Conservation (phyloP, 1,139 yeast genomes). For the Taphrina populina region DNA sequence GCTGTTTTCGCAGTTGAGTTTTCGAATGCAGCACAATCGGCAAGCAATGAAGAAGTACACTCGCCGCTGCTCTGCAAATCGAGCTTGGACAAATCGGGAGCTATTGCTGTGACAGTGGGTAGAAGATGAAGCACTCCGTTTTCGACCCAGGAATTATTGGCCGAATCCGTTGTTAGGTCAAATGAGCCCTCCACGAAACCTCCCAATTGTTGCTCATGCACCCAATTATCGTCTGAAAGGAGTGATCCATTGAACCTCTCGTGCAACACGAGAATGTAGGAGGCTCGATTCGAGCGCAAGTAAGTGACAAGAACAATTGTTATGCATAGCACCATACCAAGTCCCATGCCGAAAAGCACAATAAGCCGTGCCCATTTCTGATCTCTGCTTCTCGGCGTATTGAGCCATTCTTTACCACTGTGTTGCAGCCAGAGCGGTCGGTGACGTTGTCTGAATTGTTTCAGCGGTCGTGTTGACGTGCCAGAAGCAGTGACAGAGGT, state of each 20-base stretch:
- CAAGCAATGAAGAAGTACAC: conserved; percentile 23
- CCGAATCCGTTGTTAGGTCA: conserved; percentile 35
- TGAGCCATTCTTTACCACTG: conserved; percentile 7
- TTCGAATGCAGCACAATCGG: conserved; percentile 35
- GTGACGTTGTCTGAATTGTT: conserved; percentile 14
- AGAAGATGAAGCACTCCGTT: conserved; percentile 35
- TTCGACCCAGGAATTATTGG: conserved; percentile 35
- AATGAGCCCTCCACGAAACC: conserved; percentile 38
- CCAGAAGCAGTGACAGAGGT: no score
- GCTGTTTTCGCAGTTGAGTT: conserved; percentile 28
- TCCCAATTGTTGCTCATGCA: conserved; percentile 35
- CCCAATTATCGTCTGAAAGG: conserved; percentile 31
- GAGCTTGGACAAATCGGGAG: conserved; percentile 34
- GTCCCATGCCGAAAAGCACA: conserved; percentile 11
- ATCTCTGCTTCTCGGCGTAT: not conserved
- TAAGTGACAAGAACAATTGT: conserved; percentile 35
- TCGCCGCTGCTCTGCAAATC: conserved; percentile 33
- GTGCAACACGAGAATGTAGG: conserved; percentile 10
- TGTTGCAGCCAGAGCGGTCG: not conserved
- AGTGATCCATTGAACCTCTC: conserved; percentile 13
- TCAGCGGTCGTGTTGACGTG: no score
- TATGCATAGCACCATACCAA: not conserved
- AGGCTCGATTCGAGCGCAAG: conserved; percentile 27
- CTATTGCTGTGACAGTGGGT: conserved; percentile 34
- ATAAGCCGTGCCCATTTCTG: conserved; percentile 18